Conservation (phyloP, 2,329 filamentous ascomycete species). For the Penicillium rolfsii region DNA sequence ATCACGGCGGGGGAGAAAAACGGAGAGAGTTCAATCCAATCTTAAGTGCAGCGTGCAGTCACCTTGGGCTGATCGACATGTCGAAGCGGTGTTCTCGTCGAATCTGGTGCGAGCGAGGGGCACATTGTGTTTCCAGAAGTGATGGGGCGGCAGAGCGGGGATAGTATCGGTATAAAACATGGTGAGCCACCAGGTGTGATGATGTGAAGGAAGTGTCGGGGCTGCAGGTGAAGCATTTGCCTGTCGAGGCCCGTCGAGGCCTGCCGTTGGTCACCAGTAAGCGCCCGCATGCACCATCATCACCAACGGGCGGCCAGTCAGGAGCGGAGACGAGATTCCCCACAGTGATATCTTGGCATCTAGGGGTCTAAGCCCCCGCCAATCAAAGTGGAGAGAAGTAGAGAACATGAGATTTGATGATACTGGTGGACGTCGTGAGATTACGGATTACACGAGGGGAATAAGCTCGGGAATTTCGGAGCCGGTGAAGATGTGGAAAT, state of each 20-base stretch:
- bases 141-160: slow-evolving; percentile 23
- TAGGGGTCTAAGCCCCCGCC: not conserved
- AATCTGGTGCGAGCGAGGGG: slow-evolving; percentile 31
- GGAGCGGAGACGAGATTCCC: slow-evolving; percentile 1
- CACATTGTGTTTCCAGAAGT: slow-evolving; percentile 28
- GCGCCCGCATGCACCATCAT: slow-evolving; percentile 34
- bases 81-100: slow-evolving; percentile 24
- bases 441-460: no score
- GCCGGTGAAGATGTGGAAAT: not conserved
- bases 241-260: not conserved
- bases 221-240: slow-evolving; percentile 16
- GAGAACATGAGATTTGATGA: not conserved
- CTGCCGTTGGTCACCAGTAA: slow-evolving; percentile 35
- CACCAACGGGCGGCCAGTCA: slow-evolving; percentile 29
- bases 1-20: slow-evolving; percentile 17
- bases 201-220: slow-evolving; percentile 26
- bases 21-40: slow-evolving; percentile 10
- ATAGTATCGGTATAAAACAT: slow-evolving; percentile 26
- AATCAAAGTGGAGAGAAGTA: not conserved
- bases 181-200: slow-evolving; percentile 34
- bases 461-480: not conserved
- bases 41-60: slow-evolving; percentile 23
- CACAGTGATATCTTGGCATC: slow-evolving; percentile 8
- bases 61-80: slow-evolving; percentile 27
- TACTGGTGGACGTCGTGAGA: not conserved